These are phyloP conservation scores for Neurospora intermedia DNA, from an alignment of 495 filamentous ascomycete genomes.

Conservation along the genomic window DNA sequence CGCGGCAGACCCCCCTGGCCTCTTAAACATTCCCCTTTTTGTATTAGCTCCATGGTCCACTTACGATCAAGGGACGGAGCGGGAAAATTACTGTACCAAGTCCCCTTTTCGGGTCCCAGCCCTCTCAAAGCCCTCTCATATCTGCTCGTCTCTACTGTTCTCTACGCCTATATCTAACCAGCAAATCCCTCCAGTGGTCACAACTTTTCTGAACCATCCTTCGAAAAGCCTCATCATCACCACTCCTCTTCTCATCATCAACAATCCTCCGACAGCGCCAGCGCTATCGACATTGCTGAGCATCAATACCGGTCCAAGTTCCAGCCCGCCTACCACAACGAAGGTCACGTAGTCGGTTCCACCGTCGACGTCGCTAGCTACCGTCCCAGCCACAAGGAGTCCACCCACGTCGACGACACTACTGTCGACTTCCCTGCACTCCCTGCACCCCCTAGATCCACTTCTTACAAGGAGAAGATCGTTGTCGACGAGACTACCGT, in stretches of 20 bases:
- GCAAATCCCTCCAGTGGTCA: neutral
- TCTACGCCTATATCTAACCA: neutral
- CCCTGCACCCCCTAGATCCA: constrained; percentile 7
- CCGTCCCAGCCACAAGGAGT: constrained; percentile 19
- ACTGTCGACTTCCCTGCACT: constrained; percentile 34
- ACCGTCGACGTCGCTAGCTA: constrained; percentile 36
- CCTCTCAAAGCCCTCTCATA: neutral
- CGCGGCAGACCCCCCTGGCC: neutral
- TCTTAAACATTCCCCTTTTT: neutral
- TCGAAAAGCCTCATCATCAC: neutral
- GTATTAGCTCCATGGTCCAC: neutral
- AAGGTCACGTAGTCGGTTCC: constrained; percentile 37
- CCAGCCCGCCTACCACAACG: constrained; percentile 57
- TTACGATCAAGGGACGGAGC: neutral
- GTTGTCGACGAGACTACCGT: constrained; percentile 26
- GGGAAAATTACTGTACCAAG: neutral
- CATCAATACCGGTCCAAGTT: constrained; percentile 73
- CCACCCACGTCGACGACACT: constrained; percentile 34
- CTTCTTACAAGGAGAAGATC: constrained; percentile 19
- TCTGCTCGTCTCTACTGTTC: neutral
- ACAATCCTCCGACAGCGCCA: neutral
- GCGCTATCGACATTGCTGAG: constrained; percentile 68
- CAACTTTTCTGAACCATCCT: neutral
- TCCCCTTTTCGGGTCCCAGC: neutral
- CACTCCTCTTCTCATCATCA: neutral